Percentiles rank a stretch among this genome's conserved stretches.
phyloP scores from a whole-genome alignment of 1,284 basidiomycete genomes.

The Kalmanozyma brasiliensis region DNA sequence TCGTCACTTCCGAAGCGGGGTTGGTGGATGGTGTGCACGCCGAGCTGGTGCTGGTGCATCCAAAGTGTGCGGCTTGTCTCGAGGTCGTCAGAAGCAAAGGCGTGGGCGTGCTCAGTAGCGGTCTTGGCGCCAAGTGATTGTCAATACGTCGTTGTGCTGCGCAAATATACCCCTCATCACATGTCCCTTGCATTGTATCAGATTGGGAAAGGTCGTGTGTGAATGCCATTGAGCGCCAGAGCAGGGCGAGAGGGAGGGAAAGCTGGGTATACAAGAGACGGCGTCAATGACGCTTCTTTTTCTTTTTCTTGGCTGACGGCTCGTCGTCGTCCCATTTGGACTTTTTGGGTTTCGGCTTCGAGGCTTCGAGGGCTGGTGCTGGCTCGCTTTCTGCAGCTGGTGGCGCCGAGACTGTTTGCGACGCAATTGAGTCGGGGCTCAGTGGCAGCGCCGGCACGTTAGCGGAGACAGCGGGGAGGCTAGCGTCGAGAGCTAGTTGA shows the following conservation, averaged over 20 bases:
- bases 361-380: too few species aligned
- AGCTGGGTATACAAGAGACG: neutral
- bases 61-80: slow-evolving; percentile 31
- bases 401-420: neutral
- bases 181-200: too few species aligned
- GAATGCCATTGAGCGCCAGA: neutral
- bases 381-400: neutral
- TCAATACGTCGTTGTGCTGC: slow-evolving; percentile 1
- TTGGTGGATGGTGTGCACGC: slow-evolving; percentile 18
- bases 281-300: slow-evolving; percentile 13
- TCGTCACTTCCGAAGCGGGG: slow-evolving; percentile 14
- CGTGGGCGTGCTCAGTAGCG: slow-evolving; percentile 41
- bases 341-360: slow-evolving; percentile 12
- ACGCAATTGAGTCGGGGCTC: neutral
- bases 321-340: slow-evolving; percentile 33
- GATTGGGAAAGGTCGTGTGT: too few species aligned
- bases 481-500: neutral
- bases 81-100: slow-evolving; percentile 32
- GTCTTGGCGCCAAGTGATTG: slow-evolving; percentile 2
- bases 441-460: too few species aligned
- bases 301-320: slow-evolving; percentile 5
- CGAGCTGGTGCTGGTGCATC: slow-evolving; percentile 43
- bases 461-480: too few species aligned
- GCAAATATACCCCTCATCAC: neutral
- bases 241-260: neutral